Percentiles rank a stretch among this genome's conserved stretches.
Evolutionary conservation across 306 rosid genomes (phyloP).

Genomic region (Astragalus glycyphyllos): DNA sequence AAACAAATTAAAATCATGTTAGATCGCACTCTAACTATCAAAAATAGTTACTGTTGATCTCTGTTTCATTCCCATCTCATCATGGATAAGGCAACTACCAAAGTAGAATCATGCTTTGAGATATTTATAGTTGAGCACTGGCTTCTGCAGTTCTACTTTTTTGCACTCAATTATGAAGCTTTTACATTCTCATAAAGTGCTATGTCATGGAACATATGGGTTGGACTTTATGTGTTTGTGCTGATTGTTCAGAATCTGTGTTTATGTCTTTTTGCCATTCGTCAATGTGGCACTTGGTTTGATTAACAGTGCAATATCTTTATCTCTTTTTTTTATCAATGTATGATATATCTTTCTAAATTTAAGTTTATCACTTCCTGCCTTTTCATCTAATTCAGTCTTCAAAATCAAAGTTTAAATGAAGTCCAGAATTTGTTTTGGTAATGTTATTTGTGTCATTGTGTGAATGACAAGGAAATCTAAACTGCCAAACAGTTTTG

Average conservation of each 20-base stretch:
- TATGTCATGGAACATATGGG: conserved; percentile 1
- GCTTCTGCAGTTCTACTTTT: neutral
- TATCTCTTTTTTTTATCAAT: no score
- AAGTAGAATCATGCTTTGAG: conserved; percentile 7
- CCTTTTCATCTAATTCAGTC: neutral
- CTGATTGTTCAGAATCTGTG: conserved; percentile 6
- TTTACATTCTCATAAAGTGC: neutral
- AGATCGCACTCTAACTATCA: neutral
- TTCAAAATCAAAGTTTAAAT: neutral
- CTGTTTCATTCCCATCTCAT: conserved; percentile 19
- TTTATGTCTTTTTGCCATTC: conserved; percentile 10
- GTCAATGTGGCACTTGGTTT: no score
- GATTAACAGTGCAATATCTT: no score
- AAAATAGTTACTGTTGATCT: neutral
- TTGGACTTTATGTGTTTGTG: conserved; percentile 8
- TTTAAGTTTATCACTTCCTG: neutral
- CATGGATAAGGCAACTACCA: conserved; percentile 28
- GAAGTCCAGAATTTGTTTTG: neutral
- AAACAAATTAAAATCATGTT: conserved; percentile 31
- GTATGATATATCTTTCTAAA: no score
- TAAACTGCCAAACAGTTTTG: neutral
- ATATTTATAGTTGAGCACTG: conserved; percentile 9
- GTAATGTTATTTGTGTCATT: neutral
- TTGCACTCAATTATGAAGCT: neutral
- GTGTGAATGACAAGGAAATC: neutral